Evolutionary conservation across 1,139 yeast genomes (phyloP).

Genomic region (Saccharomyces hybrid): DNA sequence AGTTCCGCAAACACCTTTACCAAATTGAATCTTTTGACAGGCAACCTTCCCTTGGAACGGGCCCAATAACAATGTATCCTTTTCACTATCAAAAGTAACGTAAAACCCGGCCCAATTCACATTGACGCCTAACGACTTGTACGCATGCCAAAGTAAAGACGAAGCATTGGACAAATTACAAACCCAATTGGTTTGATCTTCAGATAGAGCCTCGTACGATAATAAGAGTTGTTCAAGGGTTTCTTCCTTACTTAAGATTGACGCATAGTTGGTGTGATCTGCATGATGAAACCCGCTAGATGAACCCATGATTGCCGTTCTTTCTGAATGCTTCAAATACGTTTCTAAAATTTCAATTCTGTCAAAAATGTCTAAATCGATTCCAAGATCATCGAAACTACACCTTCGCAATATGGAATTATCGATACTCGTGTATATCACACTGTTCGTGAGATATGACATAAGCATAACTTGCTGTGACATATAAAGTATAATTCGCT

Average conservation of each 20-base stretch:
- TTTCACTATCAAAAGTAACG: slow-evolving; percentile 33
- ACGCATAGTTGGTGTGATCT: slow-evolving; percentile 47
- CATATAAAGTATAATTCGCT: not conserved
- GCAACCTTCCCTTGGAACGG: slow-evolving; percentile 98
- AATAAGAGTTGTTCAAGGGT: slow-evolving; percentile 43
- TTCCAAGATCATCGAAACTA: not conserved
- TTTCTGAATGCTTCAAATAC: not conserved
- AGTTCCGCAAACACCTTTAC: slow-evolving; percentile 86
- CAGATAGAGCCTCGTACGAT: slow-evolving; percentile 57
- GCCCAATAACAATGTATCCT: slow-evolving; percentile 56
- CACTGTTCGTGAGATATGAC: not conserved
- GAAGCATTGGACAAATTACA: slow-evolving; percentile 81
- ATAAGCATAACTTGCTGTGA: not conserved
- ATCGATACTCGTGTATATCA: not conserved
- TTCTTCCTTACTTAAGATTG: slow-evolving; percentile 44
- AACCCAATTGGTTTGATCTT: slow-evolving; percentile 71
- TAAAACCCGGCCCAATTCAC: slow-evolving; percentile 97
- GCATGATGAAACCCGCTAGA: slow-evolving; percentile 44
- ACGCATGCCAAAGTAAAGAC: slow-evolving; percentile 82
- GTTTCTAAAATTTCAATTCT: not conserved
- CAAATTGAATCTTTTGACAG: slow-evolving; percentile 71
- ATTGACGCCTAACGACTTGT: slow-evolving; percentile 44
- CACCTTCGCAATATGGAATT: not conserved
- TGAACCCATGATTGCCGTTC: not conserved
- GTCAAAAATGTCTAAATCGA: not conserved